These are phyloP conservation scores for Geoglossum glabrum DNA, from an alignment of 495 filamentous ascomycete species.

Conservation along the genomic window DNA sequence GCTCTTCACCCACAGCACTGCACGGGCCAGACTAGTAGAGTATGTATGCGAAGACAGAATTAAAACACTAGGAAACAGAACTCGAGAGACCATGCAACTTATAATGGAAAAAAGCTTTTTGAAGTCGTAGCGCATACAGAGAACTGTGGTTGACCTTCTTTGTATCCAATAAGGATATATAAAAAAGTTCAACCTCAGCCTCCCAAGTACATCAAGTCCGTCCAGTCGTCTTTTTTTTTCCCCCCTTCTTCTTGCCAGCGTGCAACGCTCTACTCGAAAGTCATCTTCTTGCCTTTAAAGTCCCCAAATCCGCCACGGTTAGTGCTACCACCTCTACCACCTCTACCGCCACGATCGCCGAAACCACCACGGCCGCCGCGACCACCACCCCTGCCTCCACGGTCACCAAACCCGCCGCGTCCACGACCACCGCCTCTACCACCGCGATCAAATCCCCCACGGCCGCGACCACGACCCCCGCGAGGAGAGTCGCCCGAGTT, in stretches of 20 bases:
- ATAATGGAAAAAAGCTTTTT: not conserved
- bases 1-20: no score
- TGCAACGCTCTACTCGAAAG: slow-evolving; percentile 38
- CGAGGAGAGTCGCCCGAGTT: slow-evolving; percentile 29
- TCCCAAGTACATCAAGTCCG: not conserved
- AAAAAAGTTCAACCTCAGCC: not conserved
- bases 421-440: slow-evolving; percentile 26
- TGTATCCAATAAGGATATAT: not conserved
- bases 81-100: no score
- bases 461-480: slow-evolving; percentile 26
- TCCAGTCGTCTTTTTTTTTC: not conserved
- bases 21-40: no score
- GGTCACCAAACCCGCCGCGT: slow-evolving; percentile 19
- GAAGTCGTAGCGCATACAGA: not conserved
- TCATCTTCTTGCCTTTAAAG: slow-evolving; percentile 83
- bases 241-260: not conserved
- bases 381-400: slow-evolving; percentile 24
- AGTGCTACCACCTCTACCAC: slow-evolving; percentile 33
- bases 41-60: no score
- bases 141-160: not conserved
- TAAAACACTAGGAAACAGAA: no score
- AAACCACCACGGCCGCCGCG: slow-evolving; percentile 28
- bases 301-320: slow-evolving; percentile 60
- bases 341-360: slow-evolving; percentile 26
- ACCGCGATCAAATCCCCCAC: slow-evolving; percentile 23